Evolutionary conservation across 305 asterid species (phyloP), one percentile per base, ranked within the genome.

Genomic region (Plantago lanceolata): DNA sequence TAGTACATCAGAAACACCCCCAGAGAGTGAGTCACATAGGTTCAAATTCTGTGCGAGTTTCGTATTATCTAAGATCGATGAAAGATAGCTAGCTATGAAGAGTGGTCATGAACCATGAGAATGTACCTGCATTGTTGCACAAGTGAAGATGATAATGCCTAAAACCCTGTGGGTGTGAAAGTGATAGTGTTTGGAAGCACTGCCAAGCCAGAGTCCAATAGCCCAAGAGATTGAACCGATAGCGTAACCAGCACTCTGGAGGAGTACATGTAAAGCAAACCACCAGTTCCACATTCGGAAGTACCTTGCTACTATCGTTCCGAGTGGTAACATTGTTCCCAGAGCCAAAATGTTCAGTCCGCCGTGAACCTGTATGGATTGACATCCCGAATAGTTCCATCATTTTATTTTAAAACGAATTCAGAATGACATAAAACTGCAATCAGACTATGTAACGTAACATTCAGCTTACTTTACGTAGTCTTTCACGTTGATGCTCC

Each of bases 91-190:
- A n/a, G n/a, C n/a, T n/a, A n/a, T n/a, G n/a, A n/a, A n/a, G n/a
- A n/a, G n/a, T n/a, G n/a, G n/a, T 37, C 44, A 8, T 37, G 44
- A 29, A 29, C 5, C 3, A 29, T 29, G 21, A 52, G 5, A 14
- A 52, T 53, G 6, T 54, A 54, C 59, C 59, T 54, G 59, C 17
- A 54, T 54, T 14, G 59, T 54, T 5, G 59, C 59, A 14, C 28
- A 14, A 24, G 59, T 54, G 59, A 13, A 24, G 40, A 54, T 54
- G 59, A 54, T 26, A 24, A 54, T 26, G 59, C 59, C 59, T 24
- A 54, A 19, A 24, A 14, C 17, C 59, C 59, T 54, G 40, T 54
- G 59, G 19, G 19, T 26, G 59, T 15, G 19, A 54, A 54, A 54
- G 1, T 17, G 17, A 17, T 54, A 54, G 59, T 54, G 40, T 54